Evolutionary conservation across 176 grass and related monocot genomes (phyloP).

Genomic region (Musa beccarii): DNA sequence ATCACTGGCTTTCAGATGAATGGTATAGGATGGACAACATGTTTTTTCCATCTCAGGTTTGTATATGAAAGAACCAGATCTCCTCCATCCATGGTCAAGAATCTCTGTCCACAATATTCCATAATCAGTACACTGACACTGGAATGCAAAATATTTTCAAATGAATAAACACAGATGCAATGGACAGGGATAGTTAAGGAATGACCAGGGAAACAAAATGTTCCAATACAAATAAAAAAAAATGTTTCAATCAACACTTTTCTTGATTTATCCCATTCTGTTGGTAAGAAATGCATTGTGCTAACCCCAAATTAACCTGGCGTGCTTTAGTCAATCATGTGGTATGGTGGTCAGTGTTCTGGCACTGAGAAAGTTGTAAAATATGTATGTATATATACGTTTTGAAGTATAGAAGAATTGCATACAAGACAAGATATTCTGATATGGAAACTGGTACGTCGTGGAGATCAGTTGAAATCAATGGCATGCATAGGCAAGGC

Average conservation of each 20-base stretch:
- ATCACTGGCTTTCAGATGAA: conserved; percentile 74
- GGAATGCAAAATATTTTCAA: not conserved
- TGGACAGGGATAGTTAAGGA: not conserved
- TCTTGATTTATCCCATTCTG: not conserved
- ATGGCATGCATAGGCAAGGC: too few species aligned
- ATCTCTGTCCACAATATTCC: conserved; percentile 33
- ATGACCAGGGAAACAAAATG: not conserved
- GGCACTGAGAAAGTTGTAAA: not conserved
- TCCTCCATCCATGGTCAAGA: conserved; percentile 91
- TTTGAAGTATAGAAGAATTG: not conserved
- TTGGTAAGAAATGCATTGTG: not conserved
- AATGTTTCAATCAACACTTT: not conserved
- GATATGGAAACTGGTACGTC: not conserved
- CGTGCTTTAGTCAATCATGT: not conserved
- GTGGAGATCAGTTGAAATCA: not conserved
- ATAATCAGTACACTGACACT: not conserved
- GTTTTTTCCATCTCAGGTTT: conserved; percentile 95
- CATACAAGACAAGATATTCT: not conserved
- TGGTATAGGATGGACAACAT: conserved; percentile 91
- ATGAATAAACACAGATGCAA: not conserved
- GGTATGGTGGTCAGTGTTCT: not conserved
- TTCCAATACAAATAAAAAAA: not conserved
- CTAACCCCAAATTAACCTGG: not conserved
- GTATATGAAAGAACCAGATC: conserved; percentile 81
- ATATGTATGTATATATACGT: not conserved